phyloP scores from a whole-genome alignment of 352 stramenopile species.

The Phytophthora crassamura region DNA sequence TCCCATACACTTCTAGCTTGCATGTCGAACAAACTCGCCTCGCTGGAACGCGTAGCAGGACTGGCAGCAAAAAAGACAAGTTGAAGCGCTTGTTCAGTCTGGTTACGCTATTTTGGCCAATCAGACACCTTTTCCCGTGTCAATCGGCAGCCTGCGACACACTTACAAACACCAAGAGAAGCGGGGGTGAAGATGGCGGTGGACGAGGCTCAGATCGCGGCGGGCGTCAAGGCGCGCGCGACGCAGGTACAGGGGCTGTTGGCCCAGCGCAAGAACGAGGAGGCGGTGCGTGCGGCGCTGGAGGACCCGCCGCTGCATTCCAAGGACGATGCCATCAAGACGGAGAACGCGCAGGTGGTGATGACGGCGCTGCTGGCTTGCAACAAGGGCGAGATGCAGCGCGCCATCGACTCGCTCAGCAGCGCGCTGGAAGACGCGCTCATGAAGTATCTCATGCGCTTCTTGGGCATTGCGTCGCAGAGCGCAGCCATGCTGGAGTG shows the following conservation, averaged over 20 bases:
- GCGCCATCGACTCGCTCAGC: slow-evolving; percentile 75
- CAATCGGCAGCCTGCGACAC: slow-evolving; percentile 10
- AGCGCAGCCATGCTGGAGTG: slow-evolving; percentile 88
- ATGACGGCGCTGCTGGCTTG: slow-evolving; percentile 77
- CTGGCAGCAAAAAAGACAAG: no score
- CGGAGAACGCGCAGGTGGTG: slow-evolving; percentile 83
- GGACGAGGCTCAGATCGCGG: slow-evolving; percentile 62
- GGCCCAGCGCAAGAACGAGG: slow-evolving; percentile 82
- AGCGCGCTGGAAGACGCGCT: slow-evolving; percentile 79
- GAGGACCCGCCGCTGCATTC: slow-evolving; percentile 75
- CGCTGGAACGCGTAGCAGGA: no score
- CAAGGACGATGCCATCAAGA: slow-evolving; percentile 70
- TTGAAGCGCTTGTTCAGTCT: neutral
- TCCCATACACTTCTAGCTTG: no score
- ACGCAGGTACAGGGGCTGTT: slow-evolving; percentile 76
- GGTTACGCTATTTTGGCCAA: neutral
- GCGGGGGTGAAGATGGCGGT: slow-evolving; percentile 48
- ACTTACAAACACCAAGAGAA: slow-evolving; percentile 17
- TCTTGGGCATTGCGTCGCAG: slow-evolving; percentile 74
- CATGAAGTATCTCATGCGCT: slow-evolving; percentile 92
- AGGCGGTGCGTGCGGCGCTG: slow-evolving; percentile 75
- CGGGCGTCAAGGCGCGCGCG: slow-evolving; percentile 64
- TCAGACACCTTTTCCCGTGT: slow-evolving; percentile 6
- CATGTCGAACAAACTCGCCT: no score
- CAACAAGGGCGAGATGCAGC: slow-evolving; percentile 90